phyloP scores from a whole-genome alignment of 305 asterid genomes.

The Petunia hybrid region DNA sequence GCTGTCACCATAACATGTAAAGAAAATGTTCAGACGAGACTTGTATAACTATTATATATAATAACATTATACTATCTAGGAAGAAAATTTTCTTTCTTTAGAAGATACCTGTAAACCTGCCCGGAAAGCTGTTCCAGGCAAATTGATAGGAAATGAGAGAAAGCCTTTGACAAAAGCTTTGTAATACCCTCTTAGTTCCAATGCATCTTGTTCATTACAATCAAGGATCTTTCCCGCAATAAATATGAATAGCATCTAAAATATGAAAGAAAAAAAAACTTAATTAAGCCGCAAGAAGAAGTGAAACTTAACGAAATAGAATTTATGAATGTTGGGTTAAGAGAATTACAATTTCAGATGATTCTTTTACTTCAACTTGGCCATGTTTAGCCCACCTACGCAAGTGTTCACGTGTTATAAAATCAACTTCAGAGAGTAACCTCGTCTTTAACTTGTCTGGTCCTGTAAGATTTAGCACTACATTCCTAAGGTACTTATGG shows the following conservation, averaged over 20 bases:
- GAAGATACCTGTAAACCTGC: slow-evolving; percentile 8
- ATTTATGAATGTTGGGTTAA: neutral
- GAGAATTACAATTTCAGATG: slow-evolving; percentile 1
- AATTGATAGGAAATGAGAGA: slow-evolving; percentile 37
- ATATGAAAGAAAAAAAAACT: neutral
- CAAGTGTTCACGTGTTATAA: slow-evolving; percentile 21
- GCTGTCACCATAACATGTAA: no score
- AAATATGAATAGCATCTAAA: slow-evolving; percentile 27
- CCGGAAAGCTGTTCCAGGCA: slow-evolving; percentile 36
- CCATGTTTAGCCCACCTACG: slow-evolving; percentile 7
- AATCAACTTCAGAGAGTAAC: slow-evolving; percentile 25
- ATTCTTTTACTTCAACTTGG: slow-evolving; percentile 21
- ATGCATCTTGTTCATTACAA: slow-evolving; percentile 11
- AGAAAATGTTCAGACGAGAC: no score
- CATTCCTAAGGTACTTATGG: slow-evolving; percentile 36
- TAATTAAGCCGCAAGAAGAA: neutral
- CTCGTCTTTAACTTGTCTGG: slow-evolving; percentile 28
- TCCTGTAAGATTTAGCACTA: slow-evolving; percentile 26
- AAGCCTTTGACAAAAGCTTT: slow-evolving; percentile 24
- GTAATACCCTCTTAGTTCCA: slow-evolving; percentile 27
- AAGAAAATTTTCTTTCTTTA: neutral
- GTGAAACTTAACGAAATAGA: neutral
- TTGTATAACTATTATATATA: no score
- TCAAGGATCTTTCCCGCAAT: slow-evolving; percentile 14
- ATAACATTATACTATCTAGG: neutral